phyloP scores from a whole-genome alignment of 2,329 filamentous ascomycete species.

The Botrytis elliptica region DNA sequence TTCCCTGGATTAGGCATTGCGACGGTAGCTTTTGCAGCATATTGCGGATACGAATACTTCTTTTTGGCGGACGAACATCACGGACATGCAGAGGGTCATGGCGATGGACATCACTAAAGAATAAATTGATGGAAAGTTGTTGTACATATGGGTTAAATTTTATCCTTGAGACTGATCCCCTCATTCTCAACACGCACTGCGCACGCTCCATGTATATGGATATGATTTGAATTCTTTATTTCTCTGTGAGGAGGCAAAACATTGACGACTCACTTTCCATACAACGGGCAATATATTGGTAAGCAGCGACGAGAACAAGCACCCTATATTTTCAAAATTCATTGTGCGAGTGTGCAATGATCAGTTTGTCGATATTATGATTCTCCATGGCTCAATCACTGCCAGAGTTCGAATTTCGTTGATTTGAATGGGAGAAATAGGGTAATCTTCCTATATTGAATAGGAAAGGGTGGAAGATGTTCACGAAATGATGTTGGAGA shows the following conservation, averaged over 20 bases:
- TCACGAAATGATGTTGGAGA: not conserved
- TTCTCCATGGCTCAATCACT: not conserved
- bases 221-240: not conserved
- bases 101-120: slow-evolving; percentile 57
- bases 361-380: not conserved
- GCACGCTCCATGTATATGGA: not conserved
- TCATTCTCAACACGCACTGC: slow-evolving; percentile 1
- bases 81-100: slow-evolving; percentile 49
- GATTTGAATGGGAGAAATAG: not conserved
- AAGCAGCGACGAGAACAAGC: not conserved
- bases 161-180: not conserved
- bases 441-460: not conserved
- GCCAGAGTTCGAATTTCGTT: not conserved
- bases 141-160: slow-evolving; percentile 43
- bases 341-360: slow-evolving; percentile 2
- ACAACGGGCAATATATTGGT: not conserved
- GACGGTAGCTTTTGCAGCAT: slow-evolving; percentile 83
- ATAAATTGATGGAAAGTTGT: slow-evolving; percentile 21
- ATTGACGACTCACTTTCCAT: not conserved
- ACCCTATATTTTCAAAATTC: not conserved
- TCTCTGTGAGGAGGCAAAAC: not conserved
- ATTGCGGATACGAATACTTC: slow-evolving; percentile 86
- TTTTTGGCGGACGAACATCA: slow-evolving; percentile 75
- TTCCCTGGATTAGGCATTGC: slow-evolving; percentile 94
- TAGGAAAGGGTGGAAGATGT: no score